Conservation (phyloP, 2,329 filamentous ascomycete species). For the Neofusicoccum sp. region DNA sequence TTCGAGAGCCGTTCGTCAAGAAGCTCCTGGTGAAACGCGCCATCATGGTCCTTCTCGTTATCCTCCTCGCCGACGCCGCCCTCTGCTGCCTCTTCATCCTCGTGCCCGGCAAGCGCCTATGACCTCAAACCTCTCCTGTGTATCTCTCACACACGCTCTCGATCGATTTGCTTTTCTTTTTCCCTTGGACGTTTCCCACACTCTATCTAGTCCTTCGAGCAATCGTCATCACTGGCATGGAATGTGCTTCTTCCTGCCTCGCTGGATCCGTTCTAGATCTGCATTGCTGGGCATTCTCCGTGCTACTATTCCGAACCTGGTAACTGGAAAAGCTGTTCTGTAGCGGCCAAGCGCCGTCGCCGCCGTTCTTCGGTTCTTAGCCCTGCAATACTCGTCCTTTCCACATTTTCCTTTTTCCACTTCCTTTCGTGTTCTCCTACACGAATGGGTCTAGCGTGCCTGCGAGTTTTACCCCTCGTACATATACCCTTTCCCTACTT, state of each 20-base stretch:
- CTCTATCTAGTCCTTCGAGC: too few species aligned
- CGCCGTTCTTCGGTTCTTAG: too few species aligned
- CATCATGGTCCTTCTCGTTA: slow-evolving; percentile 76
- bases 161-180: background rate
- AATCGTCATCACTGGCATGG: too few species aligned
- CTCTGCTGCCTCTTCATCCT: slow-evolving; percentile 90
- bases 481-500: background rate
- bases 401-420: background rate
- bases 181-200: too few species aligned
- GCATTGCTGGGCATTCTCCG: too few species aligned
- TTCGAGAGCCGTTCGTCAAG: slow-evolving; percentile 89
- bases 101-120: slow-evolving; percentile 85
- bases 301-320: too few species aligned
- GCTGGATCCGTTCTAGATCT: too few species aligned
- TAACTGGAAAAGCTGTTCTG: too few species aligned
- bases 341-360: too few species aligned
- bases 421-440: background rate
- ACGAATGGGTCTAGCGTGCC: background rate
- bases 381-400: too few species aligned
- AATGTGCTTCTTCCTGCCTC: too few species aligned
- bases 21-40: slow-evolving; percentile 83
- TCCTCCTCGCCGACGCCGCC: slow-evolving; percentile 75
- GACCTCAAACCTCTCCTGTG: slow-evolving; percentile 21
- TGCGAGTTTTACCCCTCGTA: background rate
- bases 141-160: background rate